phyloP scores from a whole-genome alignment of 1,284 basidiomycete species.

The Stereum hirsutum region DNA sequence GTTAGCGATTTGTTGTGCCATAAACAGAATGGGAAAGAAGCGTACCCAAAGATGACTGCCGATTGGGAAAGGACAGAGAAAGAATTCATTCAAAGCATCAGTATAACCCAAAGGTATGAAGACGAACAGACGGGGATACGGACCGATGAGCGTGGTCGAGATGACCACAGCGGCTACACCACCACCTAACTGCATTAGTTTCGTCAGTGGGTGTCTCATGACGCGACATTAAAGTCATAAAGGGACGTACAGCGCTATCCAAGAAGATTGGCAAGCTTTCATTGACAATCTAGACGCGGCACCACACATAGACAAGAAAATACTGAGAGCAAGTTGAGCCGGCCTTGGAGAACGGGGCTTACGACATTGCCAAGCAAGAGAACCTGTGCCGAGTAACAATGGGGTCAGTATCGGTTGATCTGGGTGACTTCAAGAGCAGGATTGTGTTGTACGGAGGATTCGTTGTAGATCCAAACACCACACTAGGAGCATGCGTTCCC shows the following conservation, averaged over 20 bases:
- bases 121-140: conserved; percentile 18
- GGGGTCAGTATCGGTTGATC: too few relatives aligned
- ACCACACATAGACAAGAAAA: conserved; percentile 3
- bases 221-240: conserved; percentile 11
- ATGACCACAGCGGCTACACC: conserved; percentile 79
- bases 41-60: conserved; percentile 76
- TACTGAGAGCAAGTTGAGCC: background rate
- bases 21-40: background rate
- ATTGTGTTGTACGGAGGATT: too few relatives aligned
- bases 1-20: background rate
- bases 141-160: conserved; percentile 78
- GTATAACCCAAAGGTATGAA: too few relatives aligned
- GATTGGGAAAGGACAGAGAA: too few relatives aligned
- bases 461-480: too few relatives aligned
- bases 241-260: conserved; percentile 65
- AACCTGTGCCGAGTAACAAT: conserved; percentile 32
- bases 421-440: too few relatives aligned
- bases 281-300: conserved; percentile 63
- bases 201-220: background rate
- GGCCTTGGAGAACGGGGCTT: background rate
- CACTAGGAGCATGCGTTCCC: too few relatives aligned
- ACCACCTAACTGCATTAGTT: conserved; percentile 55
- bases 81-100: background rate
- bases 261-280: conserved; percentile 93
- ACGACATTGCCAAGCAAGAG: conserved; percentile 79